phyloP scores from a whole-genome alignment of 2,329 filamentous ascomycete genomes.

The Alternaria sp. region DNA sequence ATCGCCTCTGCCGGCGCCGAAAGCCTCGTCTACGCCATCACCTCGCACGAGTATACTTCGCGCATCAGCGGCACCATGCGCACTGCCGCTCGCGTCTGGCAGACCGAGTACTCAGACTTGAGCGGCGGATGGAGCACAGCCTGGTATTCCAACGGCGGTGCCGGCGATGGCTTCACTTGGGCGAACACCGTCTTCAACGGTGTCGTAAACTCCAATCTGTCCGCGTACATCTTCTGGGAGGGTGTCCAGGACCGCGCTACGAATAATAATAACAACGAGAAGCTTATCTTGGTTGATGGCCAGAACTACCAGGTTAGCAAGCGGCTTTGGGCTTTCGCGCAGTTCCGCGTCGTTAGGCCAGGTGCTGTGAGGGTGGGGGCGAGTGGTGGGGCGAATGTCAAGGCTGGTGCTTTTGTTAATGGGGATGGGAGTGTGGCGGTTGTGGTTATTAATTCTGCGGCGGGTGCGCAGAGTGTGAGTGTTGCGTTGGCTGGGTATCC shows the following conservation, averaged over 20 bases:
- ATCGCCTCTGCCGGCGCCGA: background rate
- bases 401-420: conserved; percentile 42
- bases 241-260: conserved; percentile 51
- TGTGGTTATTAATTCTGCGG: conserved; percentile 35
- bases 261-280: conserved; percentile 45
- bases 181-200: conserved; percentile 13
- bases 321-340: conserved; percentile 52
- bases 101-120: background rate
- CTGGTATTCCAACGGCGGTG: background rate
- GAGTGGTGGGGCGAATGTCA: conserved; percentile 36
- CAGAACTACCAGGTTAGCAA: conserved; percentile 44
- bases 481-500: conserved; percentile 15
- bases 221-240: conserved; percentile 64
- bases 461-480: conserved; percentile 24
- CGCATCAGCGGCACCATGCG: background rate
- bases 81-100: background rate
- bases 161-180: background rate
- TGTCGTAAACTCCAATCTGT: conserved; percentile 57
- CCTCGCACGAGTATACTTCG: background rate
- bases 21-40: background rate
- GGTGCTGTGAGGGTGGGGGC: conserved; percentile 48
- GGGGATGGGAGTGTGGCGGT: conserved; percentile 36
- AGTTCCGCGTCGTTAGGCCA: conserved; percentile 49
- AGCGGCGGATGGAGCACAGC: background rate
- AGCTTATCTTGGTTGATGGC: conserved; percentile 45